Conservation (phyloP, 495 filamentous ascomycete species). For the Penicillium maclennaniae region DNA sequence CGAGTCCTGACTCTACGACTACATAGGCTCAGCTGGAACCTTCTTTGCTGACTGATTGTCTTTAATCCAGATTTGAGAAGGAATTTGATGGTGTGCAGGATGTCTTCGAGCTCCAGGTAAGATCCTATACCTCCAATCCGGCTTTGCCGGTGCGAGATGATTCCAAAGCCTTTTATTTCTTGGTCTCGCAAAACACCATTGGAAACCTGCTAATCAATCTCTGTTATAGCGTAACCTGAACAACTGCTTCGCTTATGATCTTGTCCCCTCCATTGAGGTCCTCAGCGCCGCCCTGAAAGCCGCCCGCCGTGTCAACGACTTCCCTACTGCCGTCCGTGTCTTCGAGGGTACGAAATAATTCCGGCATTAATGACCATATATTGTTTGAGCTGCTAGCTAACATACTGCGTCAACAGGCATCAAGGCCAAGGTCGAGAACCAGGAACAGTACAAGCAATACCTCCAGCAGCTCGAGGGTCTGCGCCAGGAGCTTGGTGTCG, state of each 20-base stretch:
- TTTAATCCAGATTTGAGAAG: constrained; percentile 83
- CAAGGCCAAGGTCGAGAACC: constrained; percentile 99
- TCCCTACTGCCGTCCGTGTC: constrained; percentile 92
- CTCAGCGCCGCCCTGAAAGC: constrained; percentile 86
- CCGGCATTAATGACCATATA: neutral
- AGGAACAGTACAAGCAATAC: constrained; percentile 96
- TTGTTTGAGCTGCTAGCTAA: constrained; percentile 11
- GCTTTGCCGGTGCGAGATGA: constrained; percentile 9
- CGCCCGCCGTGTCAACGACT: constrained; percentile 95
- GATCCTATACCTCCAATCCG: constrained; percentile 17
- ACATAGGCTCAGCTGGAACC: constrained; percentile 4
- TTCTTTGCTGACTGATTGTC: constrained; percentile 17
- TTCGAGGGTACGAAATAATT: constrained; percentile 74
- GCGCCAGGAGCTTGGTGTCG: constrained; percentile 88
- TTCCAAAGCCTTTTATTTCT: neutral
- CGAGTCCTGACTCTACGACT: constrained; percentile 8
- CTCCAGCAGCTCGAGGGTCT: constrained; percentile 86
- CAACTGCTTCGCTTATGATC: constrained; percentile 99
- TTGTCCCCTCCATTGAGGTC: constrained; percentile 92
- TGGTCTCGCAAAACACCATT: neutral
- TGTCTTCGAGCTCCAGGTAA: constrained; percentile 99
- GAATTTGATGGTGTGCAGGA: constrained; percentile 97
- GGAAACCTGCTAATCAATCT: neutral
- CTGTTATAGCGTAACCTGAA: constrained; percentile 86
- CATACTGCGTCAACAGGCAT: constrained; percentile 58